phyloP scores from a whole-genome alignment of 2,329 filamentous ascomycete species.

The Lecanicillium sp. region DNA sequence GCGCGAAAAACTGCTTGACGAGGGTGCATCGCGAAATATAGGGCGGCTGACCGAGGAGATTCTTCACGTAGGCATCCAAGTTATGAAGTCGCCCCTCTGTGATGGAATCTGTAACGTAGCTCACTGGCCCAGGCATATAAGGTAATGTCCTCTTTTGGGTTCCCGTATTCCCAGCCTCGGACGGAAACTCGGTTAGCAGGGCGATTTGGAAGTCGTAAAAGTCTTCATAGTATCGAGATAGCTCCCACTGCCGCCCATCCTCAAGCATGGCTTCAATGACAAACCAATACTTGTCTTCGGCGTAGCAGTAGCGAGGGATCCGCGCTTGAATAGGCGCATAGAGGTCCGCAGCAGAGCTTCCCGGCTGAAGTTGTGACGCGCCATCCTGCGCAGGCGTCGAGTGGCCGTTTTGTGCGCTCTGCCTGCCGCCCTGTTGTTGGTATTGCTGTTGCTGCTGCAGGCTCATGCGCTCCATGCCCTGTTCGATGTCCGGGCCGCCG shows the following conservation, averaged over 20 bases:
- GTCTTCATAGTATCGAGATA: constrained; percentile 93
- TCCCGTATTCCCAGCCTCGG: constrained; percentile 82
- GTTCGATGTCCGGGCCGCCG: constrained; percentile 12
- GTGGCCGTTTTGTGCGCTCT: neutral
- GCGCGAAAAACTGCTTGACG: constrained; percentile 85
- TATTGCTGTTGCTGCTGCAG: constrained; percentile 25
- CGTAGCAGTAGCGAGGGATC: constrained; percentile 90
- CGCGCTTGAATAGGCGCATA: constrained; percentile 73
- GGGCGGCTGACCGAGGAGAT: constrained; percentile 70
- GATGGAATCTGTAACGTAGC: constrained; percentile 96
- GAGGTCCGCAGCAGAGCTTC: constrained; percentile 44
- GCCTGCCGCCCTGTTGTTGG: too few species aligned
- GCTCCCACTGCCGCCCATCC: constrained; percentile 85
- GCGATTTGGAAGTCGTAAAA: constrained; percentile 99
- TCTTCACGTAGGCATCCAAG: constrained; percentile 91
- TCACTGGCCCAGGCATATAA: constrained; percentile 97
- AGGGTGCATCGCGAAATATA: constrained; percentile 81
- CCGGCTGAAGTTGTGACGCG: constrained; percentile 5
- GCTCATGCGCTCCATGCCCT: constrained; percentile 13
- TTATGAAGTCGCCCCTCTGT: constrained; percentile 89
- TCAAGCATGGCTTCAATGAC: constrained; percentile 88
- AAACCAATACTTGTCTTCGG: constrained; percentile 98
- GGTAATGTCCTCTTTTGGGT: constrained; percentile 75
- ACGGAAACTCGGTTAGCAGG: constrained; percentile 82
- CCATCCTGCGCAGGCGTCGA: neutral